Evolutionary conservation across 192 early-diverging fungal genomes (phyloP).

Genomic region (Mortierella alpina): DNA sequence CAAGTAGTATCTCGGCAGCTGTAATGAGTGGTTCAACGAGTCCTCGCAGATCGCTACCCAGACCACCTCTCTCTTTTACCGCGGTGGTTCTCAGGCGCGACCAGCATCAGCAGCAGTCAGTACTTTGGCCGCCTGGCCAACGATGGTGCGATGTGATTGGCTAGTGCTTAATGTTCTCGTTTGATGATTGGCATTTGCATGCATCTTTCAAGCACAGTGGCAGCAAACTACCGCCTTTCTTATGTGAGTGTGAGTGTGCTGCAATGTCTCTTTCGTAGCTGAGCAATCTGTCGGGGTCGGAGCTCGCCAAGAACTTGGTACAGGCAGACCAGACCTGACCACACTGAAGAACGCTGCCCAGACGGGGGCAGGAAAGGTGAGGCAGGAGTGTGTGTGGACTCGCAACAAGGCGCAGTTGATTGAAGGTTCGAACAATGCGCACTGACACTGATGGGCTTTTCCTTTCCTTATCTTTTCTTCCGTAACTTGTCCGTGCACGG

Average conservation of each 20-base stretch:
- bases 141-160: constrained; percentile 19
- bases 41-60: too few relatives aligned
- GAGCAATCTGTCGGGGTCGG: constrained; percentile 41
- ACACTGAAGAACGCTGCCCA: constrained; percentile 50
- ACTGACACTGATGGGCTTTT: not conserved
- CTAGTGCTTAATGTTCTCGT: too few relatives aligned
- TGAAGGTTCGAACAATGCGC: too few relatives aligned
- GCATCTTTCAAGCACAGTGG: not conserved
- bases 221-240: too few relatives aligned
- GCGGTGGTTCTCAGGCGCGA: constrained; percentile 75
- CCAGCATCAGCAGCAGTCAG: constrained; percentile 84
- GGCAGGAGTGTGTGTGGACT: too few relatives aligned
- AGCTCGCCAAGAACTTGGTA: constrained; percentile 40
- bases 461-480: not conserved
- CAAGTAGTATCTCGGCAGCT: too few relatives aligned
- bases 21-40: too few relatives aligned
- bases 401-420: too few relatives aligned
- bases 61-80: too few relatives aligned
- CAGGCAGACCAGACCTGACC: constrained; percentile 27
- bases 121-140: constrained; percentile 74
- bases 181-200: not conserved
- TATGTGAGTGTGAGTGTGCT: not conserved
- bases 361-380: constrained; percentile 49
- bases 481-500: not conserved
- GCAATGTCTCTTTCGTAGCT: constrained; percentile 33